These are phyloP conservation scores for Linaria vulgaris DNA, from an alignment of 257 asterid species.

Conservation along the genomic window DNA sequence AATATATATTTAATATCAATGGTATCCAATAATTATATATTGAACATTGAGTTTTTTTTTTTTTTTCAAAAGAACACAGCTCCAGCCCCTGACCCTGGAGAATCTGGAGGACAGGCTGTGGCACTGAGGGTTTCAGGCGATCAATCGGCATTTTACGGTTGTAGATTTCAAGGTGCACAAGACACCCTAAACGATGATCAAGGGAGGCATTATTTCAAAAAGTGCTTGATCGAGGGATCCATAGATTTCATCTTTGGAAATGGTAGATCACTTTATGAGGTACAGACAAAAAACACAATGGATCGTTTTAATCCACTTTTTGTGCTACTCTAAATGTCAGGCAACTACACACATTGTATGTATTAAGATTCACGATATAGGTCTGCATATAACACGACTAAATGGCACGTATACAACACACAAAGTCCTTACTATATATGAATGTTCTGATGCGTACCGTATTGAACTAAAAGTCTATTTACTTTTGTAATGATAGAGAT, in stretches of 20 bases:
- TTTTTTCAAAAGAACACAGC: slow-evolving; percentile 59
- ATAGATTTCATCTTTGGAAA: slow-evolving; percentile 88
- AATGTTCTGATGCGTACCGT: too few species aligned
- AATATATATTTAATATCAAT: not conserved
- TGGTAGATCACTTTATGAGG: slow-evolving; percentile 74
- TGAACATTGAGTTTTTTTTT: not conserved
- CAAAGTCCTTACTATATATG: too few species aligned
- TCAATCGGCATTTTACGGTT: slow-evolving; percentile 72
- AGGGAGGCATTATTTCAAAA: slow-evolving; percentile 80
- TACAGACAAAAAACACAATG: slow-evolving; percentile 22
- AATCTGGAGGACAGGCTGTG: slow-evolving; percentile 65
- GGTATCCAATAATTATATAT: not conserved
- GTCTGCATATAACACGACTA: too few species aligned
- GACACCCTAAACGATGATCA: slow-evolving; percentile 74
- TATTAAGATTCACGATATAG: too few species aligned
- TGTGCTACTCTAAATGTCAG: too few species aligned
- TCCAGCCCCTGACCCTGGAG: slow-evolving; percentile 73
- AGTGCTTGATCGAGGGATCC: slow-evolving; percentile 87
- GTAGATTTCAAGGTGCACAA: slow-evolving; percentile 83
- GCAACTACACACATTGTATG: too few species aligned
- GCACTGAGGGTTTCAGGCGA: slow-evolving; percentile 70
- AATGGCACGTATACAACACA: too few species aligned
- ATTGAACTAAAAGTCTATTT: too few species aligned
- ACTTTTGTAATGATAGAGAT: too few species aligned
- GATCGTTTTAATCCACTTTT: not conserved